Base-by-base conservation (phyloP, 1,284 basidiomycete genomes). In the Malassezia yamatoensis region DNA sequence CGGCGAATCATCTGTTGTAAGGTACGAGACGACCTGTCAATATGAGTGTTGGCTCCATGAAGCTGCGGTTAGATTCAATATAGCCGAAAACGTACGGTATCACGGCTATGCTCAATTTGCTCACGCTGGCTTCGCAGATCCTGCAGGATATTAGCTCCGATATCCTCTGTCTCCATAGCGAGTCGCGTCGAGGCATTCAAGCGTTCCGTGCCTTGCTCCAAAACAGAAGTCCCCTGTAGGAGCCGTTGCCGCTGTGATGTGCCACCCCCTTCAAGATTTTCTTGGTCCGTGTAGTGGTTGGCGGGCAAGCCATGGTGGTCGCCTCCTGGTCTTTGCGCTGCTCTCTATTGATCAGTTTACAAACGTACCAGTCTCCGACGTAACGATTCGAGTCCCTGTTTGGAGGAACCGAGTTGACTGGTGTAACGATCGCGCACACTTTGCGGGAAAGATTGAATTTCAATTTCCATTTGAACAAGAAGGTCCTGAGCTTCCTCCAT, bases 401-500 rank as follows among this genome's bases (percentile, higher is more conserved):
- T 66, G 43, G 61, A 61, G 0, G 58, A 64, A 39, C 65, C 56
- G 13, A 74, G 59, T 42, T 73, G 54, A 1, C 66, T 60, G 3
- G 54, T 29, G 40, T 60, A 74, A 40, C 65, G 58, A 39, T 62
- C 63, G 21, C 67, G 66, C 21, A 73, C 65, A 40, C 67, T 65
- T 68, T 87, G 84, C 0, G 91, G 90, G 75, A 96, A 91, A 11
- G 87, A 86, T 70, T 91, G 90, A n/a, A 94, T 85, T 78, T 99
- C 94, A 60, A 98, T 87, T 77, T 96, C 91, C 93, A 99, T 96
- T 82, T 99, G 94, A 35, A 88, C 89, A 10, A 71, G 60, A 34
- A 96, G 90, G 79, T 99, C 94, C 67, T 96, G 91, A 0, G 91
- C 93, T 77, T 99, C 94, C 71, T 98, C 94, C 3, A 96, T 79